A percentile compares a stretch with the other conserved stretches of the same genome.
Conservation (phyloP, 1,284 basidiomycete genomes). For the Ganoderma sinense region DNA sequence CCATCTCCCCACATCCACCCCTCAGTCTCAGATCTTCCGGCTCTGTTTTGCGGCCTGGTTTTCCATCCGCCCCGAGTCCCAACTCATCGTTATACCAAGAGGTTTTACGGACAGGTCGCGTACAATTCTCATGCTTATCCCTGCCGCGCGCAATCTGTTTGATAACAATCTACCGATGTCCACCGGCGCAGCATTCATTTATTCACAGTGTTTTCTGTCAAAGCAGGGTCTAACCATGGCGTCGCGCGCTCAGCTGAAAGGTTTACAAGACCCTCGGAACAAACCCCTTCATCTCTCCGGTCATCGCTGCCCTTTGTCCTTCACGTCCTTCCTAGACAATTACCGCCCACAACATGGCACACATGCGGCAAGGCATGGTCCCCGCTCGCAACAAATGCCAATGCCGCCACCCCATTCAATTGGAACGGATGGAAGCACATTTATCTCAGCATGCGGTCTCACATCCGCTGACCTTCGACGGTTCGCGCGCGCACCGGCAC, state of each 20-base stretch:
- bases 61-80: neutral
- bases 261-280: neutral
- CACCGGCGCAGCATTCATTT: neutral
- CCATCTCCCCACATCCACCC: slow-evolving; percentile 1
- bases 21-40: neutral
- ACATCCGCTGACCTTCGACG: slow-evolving; percentile 1
- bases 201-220: neutral
- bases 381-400: slow-evolving; percentile 1
- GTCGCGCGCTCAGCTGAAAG: neutral
- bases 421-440: slow-evolving; percentile 13
- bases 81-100: neutral
- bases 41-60: neutral
- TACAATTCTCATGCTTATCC: neutral
- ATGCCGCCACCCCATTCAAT: neutral
- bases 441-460: slow-evolving; percentile 7
- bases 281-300: neutral
- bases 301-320: neutral
- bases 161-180: slow-evolving; percentile 1
- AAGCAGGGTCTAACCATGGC: neutral
- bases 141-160: neutral
- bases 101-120: neutral
- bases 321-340: neutral
- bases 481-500: neutral
- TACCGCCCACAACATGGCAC: neutral
- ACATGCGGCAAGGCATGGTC: neutral